Percentiles rank a stretch among this genome's conserved stretches.
These are phyloP conservation scores for Teratosphaeria zuluensis DNA, from an alignment of 2,329 filamentous ascomycete species.

Conservation along the genomic window DNA sequence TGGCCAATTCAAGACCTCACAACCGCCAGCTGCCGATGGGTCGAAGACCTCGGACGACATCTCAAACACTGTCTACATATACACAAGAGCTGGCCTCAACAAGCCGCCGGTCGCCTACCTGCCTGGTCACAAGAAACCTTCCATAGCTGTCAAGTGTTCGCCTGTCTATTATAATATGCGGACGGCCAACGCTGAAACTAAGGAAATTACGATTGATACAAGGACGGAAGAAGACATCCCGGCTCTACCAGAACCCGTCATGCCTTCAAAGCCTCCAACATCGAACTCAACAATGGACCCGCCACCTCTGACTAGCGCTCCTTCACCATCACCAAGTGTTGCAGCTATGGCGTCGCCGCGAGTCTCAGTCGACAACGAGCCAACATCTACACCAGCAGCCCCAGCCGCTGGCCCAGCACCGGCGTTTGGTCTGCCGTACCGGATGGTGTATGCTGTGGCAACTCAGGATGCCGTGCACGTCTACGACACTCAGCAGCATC, in stretches of 20 bases:
- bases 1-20: conserved; percentile 62
- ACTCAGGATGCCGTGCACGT: conserved; percentile 91
- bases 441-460: conserved; percentile 92
- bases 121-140: conserved; percentile 95
- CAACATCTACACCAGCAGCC: conserved; percentile 43
- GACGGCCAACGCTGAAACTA: conserved; percentile 56
- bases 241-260: conserved; percentile 70
- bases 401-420: conserved; percentile 38
- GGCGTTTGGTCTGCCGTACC: conserved; percentile 78
- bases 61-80: conserved; percentile 96
- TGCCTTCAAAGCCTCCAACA: conserved; percentile 46
- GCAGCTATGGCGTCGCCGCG: conserved; percentile 47
- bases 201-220: conserved; percentile 90
- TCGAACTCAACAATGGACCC: conserved; percentile 70
- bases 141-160: conserved; percentile 89
- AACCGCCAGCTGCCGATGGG: conserved; percentile 56
- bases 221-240: conserved; percentile 73
- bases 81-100: conserved; percentile 90
- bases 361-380: conserved; percentile 38
- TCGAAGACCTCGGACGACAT: conserved; percentile 71
- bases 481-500: conserved; percentile 95
- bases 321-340: conserved; percentile 41
- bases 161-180: conserved; percentile 79
- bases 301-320: conserved; percentile 53
- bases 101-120: conserved; percentile 92